phyloP scores from a whole-genome alignment of 768 basidiomycete genomes.

The Xerocomus potaroensis region DNA sequence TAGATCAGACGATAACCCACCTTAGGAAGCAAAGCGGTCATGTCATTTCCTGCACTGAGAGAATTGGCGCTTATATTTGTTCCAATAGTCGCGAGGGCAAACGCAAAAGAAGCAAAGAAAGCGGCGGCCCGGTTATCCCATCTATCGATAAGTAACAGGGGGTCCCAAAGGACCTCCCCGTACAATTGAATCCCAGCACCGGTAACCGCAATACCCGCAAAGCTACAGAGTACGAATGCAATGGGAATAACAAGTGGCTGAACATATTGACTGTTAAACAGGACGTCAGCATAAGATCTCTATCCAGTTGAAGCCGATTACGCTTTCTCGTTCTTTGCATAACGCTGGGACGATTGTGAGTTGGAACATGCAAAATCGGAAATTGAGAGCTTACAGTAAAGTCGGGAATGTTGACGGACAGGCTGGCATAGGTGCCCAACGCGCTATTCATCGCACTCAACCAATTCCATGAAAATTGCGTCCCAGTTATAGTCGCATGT shows the following conservation, averaged over 20 bases:
- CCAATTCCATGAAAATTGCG: constrained; percentile 75
- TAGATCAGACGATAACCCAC: constrained; percentile 43
- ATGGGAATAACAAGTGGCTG: constrained; percentile 74
- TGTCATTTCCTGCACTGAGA: constrained; percentile 75
- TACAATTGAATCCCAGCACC: constrained; percentile 58
- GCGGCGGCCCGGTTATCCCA: constrained; percentile 86
- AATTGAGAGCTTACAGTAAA: constrained; percentile 49
- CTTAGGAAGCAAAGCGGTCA: constrained; percentile 71
- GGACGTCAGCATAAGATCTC: constrained; percentile 4
- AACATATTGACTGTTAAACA: constrained; percentile 54
- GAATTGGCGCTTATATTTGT: constrained; percentile 60
- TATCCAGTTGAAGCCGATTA: constrained; percentile 4
- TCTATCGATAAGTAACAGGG: constrained; percentile 64
- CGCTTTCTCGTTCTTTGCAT: constrained; percentile 56
- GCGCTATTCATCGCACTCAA: constrained; percentile 72
- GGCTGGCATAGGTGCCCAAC: constrained; percentile 67
- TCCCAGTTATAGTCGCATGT: constrained; percentile 39
- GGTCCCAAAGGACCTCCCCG: constrained; percentile 56
- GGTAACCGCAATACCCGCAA: constrained; percentile 79
- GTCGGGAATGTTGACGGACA: constrained; percentile 81
- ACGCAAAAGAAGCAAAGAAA: constrained; percentile 78
- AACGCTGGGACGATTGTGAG: constrained; percentile 43
- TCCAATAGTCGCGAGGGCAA: constrained; percentile 37
- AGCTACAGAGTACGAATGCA: constrained; percentile 72
- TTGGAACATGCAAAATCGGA: background rate